Evolutionary conservation across 2,329 filamentous ascomycete species (phyloP).

Genomic region (Ophiostoma sp.): DNA sequence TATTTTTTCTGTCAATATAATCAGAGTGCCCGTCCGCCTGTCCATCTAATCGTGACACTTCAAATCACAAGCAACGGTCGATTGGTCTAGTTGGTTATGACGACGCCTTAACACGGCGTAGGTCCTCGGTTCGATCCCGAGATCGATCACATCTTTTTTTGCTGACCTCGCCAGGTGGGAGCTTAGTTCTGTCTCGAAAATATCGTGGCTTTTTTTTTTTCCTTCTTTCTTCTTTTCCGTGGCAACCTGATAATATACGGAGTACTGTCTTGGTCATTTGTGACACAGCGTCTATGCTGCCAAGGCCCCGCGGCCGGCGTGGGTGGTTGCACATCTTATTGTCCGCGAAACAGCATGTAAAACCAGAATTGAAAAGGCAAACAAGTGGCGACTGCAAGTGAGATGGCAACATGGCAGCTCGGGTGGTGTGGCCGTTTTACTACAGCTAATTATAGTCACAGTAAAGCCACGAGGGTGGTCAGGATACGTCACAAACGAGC

Average conservation of each 20-base stretch:
- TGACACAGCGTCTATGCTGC: no score
- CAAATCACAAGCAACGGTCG: background rate
- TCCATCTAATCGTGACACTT: background rate
- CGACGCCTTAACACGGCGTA: slow-evolving; percentile 11
- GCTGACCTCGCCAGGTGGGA: background rate
- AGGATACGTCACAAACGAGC: background rate
- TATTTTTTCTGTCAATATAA: background rate
- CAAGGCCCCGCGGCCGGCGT: no score
- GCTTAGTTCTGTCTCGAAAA: background rate
- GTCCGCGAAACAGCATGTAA: no score
- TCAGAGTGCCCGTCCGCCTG: background rate
- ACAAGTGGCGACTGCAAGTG: background rate
- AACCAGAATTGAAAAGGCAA: background rate
- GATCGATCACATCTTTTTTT: slow-evolving; percentile 4
- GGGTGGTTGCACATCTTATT: no score
- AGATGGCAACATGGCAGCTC: background rate
- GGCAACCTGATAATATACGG: background rate
- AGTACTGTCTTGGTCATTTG: no score
- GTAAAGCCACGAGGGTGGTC: background rate
- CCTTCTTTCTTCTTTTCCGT: background rate
- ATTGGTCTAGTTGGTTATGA: slow-evolving; percentile 14
- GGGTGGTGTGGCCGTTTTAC: background rate
- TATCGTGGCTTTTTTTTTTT: background rate
- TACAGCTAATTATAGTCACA: background rate
- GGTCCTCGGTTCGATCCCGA: slow-evolving; percentile 10